Percentiles rank a stretch among this genome's conserved stretches.
Conservation (phyloP, 805 yeast species). For the Candida maltosa region DNA sequence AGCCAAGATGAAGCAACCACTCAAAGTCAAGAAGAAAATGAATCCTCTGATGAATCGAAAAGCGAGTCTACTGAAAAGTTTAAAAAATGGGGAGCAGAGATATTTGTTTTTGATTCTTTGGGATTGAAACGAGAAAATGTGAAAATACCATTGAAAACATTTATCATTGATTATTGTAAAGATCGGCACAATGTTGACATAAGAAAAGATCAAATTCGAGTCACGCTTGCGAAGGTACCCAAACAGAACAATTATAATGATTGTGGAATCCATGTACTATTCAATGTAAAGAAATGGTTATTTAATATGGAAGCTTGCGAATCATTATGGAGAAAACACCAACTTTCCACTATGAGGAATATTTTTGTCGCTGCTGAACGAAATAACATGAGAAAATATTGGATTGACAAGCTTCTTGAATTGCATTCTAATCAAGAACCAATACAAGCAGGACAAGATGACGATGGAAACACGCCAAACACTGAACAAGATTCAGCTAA, state of each 20-base stretch:
- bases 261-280: slow-evolving; percentile 90
- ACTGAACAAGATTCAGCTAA: too few relatives aligned
- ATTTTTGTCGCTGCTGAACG: slow-evolving; percentile 28
- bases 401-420: slow-evolving; percentile 19
- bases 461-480: too few relatives aligned
- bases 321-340: slow-evolving; percentile 40
- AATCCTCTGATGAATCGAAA: not conserved
- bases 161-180: slow-evolving; percentile 64
- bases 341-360: slow-evolving; percentile 6
- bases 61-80: not conserved
- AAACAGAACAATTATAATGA: slow-evolving; percentile 86
- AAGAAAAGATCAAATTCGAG: slow-evolving; percentile 42
- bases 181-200: slow-evolving; percentile 56
- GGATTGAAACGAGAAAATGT: slow-evolving; percentile 55
- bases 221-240: slow-evolving; percentile 61
- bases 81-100: slow-evolving; percentile 26
- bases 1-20: too few relatives aligned
- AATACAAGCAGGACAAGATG: too few relatives aligned
- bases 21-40: not conserved
- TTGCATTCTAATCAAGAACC: slow-evolving; percentile 18
- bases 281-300: slow-evolving; percentile 62
- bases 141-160: slow-evolving; percentile 50
- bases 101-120: slow-evolving; percentile 75
- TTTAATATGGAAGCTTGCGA: slow-evolving; percentile 46
- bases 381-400: slow-evolving; percentile 22